These are phyloP conservation scores for Hyaloperonospora arabidopsidis DNA, from an alignment of 352 stramenopile genomes.

Conservation along the genomic window DNA sequence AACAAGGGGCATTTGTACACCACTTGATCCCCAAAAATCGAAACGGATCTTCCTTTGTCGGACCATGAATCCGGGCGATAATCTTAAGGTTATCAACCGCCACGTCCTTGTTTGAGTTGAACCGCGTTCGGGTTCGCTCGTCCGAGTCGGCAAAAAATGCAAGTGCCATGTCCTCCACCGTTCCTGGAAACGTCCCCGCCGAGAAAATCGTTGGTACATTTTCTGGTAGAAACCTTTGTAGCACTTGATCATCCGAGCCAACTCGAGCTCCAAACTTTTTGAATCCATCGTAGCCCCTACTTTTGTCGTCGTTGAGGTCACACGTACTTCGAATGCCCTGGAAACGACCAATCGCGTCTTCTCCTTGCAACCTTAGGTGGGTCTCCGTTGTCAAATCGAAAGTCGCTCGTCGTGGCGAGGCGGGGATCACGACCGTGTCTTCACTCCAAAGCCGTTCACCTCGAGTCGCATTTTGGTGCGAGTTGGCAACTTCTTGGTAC, in stretches of 20 bases:
- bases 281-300: too few species aligned
- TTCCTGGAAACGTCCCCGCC: conserved; percentile 23
- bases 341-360: too few species aligned
- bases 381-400: too few species aligned
- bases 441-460: conserved; percentile 6
- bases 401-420: conserved; percentile 23
- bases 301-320: too few species aligned
- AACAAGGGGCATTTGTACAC: conserved; percentile 14
- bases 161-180: conserved; percentile 35
- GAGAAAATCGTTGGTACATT: conserved; percentile 26
- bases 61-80: conserved; percentile 30
- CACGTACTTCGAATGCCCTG: too few species aligned
- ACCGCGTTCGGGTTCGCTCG: conserved; percentile 19
- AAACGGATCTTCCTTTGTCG: conserved; percentile 34
- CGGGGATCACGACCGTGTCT: conserved; percentile 13
- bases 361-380: too few species aligned
- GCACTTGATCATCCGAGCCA: conserved; percentile 18
- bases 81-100: conserved; percentile 23
- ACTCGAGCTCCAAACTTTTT: too few species aligned
- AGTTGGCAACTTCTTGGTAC: conserved; percentile 32
- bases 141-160: conserved; percentile 32
- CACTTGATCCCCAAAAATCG: conserved; percentile 45
- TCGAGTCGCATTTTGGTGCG: too few species aligned
- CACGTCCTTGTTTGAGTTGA: conserved; percentile 18
- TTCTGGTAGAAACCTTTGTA: conserved; percentile 20